phyloP scores from a whole-genome alignment of 192 early-diverging fungal species.

The Podila clonocystis region DNA sequence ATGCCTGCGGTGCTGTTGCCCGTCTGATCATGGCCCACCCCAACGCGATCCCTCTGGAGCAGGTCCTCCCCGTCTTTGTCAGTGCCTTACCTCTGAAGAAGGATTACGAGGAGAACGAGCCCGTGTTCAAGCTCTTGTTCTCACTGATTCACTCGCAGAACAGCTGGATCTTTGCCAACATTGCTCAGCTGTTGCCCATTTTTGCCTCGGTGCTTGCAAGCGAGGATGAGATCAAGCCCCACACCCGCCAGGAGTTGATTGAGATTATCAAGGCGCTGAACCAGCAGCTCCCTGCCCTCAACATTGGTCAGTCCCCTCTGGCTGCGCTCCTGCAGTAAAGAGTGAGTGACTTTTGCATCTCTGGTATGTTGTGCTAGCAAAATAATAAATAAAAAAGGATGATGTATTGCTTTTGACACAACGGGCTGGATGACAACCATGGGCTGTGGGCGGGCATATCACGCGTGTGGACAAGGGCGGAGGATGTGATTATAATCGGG shows the following conservation, averaged over 20 bases:
- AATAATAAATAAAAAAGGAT: neutral
- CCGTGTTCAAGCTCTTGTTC: slow-evolving; percentile 76
- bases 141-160: slow-evolving; percentile 64
- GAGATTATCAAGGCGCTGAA: slow-evolving; percentile 62
- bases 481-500: neutral
- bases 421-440: neutral
- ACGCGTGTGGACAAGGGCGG: slow-evolving; percentile 2
- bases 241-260: slow-evolving; percentile 59
- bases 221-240: slow-evolving; percentile 61
- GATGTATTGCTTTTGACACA: no score
- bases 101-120: slow-evolving; percentile 79
- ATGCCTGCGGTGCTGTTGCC: slow-evolving; percentile 81
- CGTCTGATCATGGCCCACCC: slow-evolving; percentile 73
- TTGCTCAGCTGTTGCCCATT: slow-evolving; percentile 59
- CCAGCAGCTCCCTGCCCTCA: slow-evolving; percentile 14
- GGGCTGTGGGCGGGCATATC: neutral
- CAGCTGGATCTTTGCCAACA: slow-evolving; percentile 60
- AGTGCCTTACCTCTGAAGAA: slow-evolving; percentile 70
- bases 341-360: neutral
- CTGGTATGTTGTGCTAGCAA: neutral
- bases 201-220: slow-evolving; percentile 60
- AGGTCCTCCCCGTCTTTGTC: slow-evolving; percentile 74
- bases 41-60: slow-evolving; percentile 73
- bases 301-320: slow-evolving; percentile 47
- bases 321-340: slow-evolving; percentile 35